Conservation (phyloP, 352 stramenopile genomes). For the Plasmopara muralis region DNA sequence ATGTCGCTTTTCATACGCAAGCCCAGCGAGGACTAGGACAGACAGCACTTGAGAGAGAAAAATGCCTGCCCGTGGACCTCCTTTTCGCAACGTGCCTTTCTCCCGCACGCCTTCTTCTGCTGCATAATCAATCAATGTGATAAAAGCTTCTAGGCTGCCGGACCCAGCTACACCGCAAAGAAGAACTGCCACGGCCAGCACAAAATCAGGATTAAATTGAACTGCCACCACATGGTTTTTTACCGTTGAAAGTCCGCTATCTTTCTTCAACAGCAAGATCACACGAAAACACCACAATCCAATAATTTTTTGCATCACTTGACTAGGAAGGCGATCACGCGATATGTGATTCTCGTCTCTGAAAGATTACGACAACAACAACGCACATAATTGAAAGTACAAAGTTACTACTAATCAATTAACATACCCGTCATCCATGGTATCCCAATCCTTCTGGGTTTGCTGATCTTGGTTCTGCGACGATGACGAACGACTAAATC, state of each 20-base stretch:
- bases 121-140: constrained; percentile 47
- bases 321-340: constrained; percentile 22
- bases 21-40: constrained; percentile 35
- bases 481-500: constrained; percentile 1
- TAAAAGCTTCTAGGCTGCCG: constrained; percentile 51
- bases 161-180: constrained; percentile 47
- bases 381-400: constrained; percentile 3
- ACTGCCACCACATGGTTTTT: constrained; percentile 35
- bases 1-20: constrained; percentile 52
- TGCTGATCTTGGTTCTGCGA: constrained; percentile 10
- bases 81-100: constrained; percentile 13
- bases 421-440: constrained; percentile 37
- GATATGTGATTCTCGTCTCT: constrained; percentile 24
- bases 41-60: constrained; percentile 52
- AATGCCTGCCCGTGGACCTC: constrained; percentile 28
- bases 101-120: constrained; percentile 35
- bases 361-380: constrained; percentile 4
- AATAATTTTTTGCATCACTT: constrained; percentile 29
- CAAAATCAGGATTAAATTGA: constrained; percentile 58
- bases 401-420: background rate
- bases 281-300: constrained; percentile 68
- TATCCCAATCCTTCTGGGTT: constrained; percentile 25
- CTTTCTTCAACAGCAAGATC: constrained; percentile 72
- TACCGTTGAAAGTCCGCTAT: constrained; percentile 54
- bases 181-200: constrained; percentile 52